Conservation (phyloP, 2,329 filamentous ascomycete species). For the Penicillium sclerotigenum region DNA sequence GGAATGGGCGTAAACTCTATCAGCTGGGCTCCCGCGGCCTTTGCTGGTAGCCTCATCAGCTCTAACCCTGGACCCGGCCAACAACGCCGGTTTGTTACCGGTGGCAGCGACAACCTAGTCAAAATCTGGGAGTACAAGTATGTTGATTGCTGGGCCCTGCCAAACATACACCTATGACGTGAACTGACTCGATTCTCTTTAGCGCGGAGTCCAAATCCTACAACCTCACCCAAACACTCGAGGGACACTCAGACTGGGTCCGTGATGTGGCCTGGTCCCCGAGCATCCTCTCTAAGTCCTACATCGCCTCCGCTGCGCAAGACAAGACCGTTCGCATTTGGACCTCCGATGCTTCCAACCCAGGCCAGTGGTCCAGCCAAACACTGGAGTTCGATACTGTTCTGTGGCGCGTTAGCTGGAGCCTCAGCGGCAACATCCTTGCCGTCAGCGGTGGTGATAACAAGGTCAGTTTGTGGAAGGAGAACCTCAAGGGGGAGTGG, state of each 20-base stretch:
- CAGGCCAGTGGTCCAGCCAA: slow-evolving; percentile 78
- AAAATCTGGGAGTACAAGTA: slow-evolving; percentile 87
- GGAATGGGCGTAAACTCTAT: slow-evolving; percentile 94
- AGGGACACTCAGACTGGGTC: slow-evolving; percentile 92
- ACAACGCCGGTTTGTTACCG: slow-evolving; percentile 84
- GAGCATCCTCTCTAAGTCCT: slow-evolving; percentile 89
- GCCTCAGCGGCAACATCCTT: slow-evolving; percentile 90
- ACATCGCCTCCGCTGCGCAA: slow-evolving; percentile 92
- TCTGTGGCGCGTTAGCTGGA: slow-evolving; percentile 97
- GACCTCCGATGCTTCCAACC: slow-evolving; percentile 69
- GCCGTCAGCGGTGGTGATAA: slow-evolving; percentile 93
- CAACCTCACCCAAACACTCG: slow-evolving; percentile 55
- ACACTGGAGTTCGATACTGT: slow-evolving; percentile 82
- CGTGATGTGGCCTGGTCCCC: slow-evolving; percentile 96
- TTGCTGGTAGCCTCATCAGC: slow-evolving; percentile 79
- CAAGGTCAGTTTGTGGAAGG: slow-evolving; percentile 97
- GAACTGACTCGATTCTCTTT: slow-evolving; percentile 1
- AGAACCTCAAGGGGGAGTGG: slow-evolving; percentile 95
- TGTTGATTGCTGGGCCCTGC: slow-evolving; percentile 13
- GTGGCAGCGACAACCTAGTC: slow-evolving; percentile 87
- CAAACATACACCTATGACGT: neutral
- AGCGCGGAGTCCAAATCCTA: slow-evolving; percentile 54
- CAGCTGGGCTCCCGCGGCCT: slow-evolving; percentile 84
- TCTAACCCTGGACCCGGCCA: slow-evolving; percentile 61
- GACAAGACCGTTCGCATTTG: slow-evolving; percentile 98